Conservation (phyloP, 805 yeast genomes). For the Barnettozyma botsteinii region DNA sequence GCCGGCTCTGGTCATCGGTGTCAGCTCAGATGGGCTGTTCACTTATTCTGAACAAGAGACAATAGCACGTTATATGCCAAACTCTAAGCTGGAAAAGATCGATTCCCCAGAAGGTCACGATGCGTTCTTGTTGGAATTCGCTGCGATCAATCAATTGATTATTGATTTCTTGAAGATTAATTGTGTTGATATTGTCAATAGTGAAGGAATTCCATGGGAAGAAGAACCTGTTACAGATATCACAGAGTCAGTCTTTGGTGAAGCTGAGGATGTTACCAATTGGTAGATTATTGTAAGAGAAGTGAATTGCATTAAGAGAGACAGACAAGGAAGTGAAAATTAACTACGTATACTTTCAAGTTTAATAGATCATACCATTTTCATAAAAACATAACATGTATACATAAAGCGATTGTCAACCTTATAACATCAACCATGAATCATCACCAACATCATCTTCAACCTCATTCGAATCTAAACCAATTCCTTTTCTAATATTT, state of each 20-base stretch:
- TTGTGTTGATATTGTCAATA: constrained; percentile 52
- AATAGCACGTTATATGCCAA: constrained; percentile 68
- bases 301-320: background rate
- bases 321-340: too few relatives aligned
- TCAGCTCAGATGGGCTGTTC: constrained; percentile 87
- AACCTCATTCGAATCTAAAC: background rate
- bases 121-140: constrained; percentile 89
- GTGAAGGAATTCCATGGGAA: constrained; percentile 38
- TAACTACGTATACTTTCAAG: too few relatives aligned
- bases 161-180: constrained; percentile 55
- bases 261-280: constrained; percentile 87
- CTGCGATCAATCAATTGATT: constrained; percentile 67
- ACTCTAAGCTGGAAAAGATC: constrained; percentile 61
- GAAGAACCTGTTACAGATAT: constrained; percentile 37
- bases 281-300: constrained; percentile 49
- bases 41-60: constrained; percentile 88
- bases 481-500: background rate
- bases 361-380: too few relatives aligned
- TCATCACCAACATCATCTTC: constrained; percentile 8
- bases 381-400: too few relatives aligned
- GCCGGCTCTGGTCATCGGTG: constrained; percentile 84
- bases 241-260: constrained; percentile 79
- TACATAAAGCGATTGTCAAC: too few relatives aligned
- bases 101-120: constrained; percentile 97
- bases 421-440: background rate